Base-by-base conservation (phyloP, 192 early-diverging fungal genomes). In the Backusella australiensis region DNA sequence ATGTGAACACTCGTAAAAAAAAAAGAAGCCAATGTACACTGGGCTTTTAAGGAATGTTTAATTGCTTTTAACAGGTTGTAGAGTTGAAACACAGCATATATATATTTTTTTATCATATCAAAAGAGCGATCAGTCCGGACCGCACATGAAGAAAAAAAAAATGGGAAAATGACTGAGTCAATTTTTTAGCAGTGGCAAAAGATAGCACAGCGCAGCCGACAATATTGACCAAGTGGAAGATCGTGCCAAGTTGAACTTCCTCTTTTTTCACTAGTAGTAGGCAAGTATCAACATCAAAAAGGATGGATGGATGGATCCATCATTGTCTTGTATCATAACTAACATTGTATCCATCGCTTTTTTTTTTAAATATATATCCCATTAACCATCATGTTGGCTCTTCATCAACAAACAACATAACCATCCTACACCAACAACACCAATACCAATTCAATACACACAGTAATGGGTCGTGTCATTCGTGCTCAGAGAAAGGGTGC, bases 401-500 rank as follows among this genome's bases (percentile, higher is more conserved):
- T 29, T 29, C 29, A 29, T 29, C 29, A 29, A 29, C 1, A 29
- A 29, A 29, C 29, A 29, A 29, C 29, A 29, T 29, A 29, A 29
- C 29, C 29, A 29, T 29, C 1, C 29, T 29, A 29, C 29, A 29
- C 29, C 29, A 29, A 29, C 29, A 29, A 29, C 11, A 42, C 12
- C 6, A 53, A 53, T n/a, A 52, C 19, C n/a, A 52, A 52, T 29
- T 29, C n/a, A n/a, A 21, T n/a, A 11, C 5, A 21, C 29, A 53
- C n/a, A 36, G 68, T 52, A 89, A 98, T 98, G 97, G 98, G 98
- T 93, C 93, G 98, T 86, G 98, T 99, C 82, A 97, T 99, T 88
- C 93, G 96, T 90, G 92, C 93, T 85, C 98, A 99, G 86, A 90
- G 98, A 89, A 99, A 99, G 89, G 73, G 73, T 74, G 93, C 95